phyloP scores from a whole-genome alignment of 192 early-diverging fungal genomes.

The Coemansia biformis region DNA sequence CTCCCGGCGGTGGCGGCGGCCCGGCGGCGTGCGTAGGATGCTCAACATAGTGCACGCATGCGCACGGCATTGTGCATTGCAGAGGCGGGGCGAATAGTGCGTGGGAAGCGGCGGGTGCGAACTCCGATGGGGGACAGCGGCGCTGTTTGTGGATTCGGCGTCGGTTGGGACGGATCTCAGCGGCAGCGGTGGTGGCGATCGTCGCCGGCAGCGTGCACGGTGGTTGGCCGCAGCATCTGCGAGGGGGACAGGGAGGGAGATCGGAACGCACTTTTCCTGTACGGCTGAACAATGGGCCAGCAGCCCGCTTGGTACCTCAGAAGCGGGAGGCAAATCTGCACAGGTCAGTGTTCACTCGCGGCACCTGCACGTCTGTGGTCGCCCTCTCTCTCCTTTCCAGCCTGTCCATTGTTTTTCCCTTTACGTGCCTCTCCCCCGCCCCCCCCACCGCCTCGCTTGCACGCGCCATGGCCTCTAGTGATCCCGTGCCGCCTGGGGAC shows the following conservation, averaged over 20 bases:
- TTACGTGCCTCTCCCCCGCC: not conserved
- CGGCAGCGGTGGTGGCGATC: no score
- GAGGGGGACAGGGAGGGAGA: no score
- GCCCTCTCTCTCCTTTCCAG: constrained; percentile 2
- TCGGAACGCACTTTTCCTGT: no score
- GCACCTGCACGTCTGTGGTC: not conserved
- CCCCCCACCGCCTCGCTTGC: not conserved
- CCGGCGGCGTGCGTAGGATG: no score
- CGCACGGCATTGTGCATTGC: constrained; percentile 8
- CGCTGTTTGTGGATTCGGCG: no score
- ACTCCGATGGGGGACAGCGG: constrained; percentile 7
- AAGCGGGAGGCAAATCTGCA: constrained; percentile 13
- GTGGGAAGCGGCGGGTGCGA: not conserved
- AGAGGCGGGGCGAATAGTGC: constrained; percentile 3
- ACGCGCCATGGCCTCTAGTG: constrained; percentile 9
- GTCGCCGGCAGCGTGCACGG: no score
- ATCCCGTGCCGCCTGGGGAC: constrained; percentile 1
- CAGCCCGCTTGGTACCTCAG: no score
- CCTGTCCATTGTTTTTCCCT: constrained; percentile 6
- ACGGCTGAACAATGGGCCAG: no score
- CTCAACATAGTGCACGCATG: constrained; percentile 11
- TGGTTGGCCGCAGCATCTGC: no score
- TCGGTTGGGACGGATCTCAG: no score
- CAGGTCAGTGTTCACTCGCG: constrained; percentile 18
- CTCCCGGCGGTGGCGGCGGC: no score